Base-by-base conservation (phyloP, 257 asterid species). In the Cruciata laevipes region DNA sequence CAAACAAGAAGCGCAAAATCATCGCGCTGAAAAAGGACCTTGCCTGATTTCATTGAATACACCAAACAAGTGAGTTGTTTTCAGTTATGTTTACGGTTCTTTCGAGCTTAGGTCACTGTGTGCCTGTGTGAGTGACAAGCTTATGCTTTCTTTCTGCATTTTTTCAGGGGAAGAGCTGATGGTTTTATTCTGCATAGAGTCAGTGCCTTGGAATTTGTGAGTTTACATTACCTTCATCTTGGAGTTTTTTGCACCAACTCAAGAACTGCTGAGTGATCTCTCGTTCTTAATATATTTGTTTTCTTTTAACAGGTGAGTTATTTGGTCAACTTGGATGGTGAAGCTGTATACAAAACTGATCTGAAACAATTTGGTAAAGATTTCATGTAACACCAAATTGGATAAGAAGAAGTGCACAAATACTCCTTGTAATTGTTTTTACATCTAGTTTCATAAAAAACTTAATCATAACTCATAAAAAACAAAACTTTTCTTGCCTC, bases 141-240 rank as follows among this genome's bases (percentile, higher is more conserved):
- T 20, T 52, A 20, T 35, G 7, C 40, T 7, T 5, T 64, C 52
- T 38, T 71, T 31, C 16, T 67, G 58, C 37, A 55, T 61, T 38
- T 35, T 27, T 42, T 11, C 79, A 82, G 90, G 69, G 82, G 79
- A 74, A 77, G 35, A 32, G 75, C 57, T 31, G 73, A 69, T 24
- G 87, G 86, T 2, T 81, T 88, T 73, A 79, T 83, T 38, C 89
- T 88, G 42, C 94, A 86, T 69, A 81, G 66, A 27, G 73, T 84
- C 75, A 74, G 76, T 69, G 67, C 87, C 21, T 59, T 81, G 52
- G 94, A 84, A 57, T 81, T 86, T 82, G 93, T 88, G 61, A 75
- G 90, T 74, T 10, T 32, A 56, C 7, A 10, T 53, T 16, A 61
- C 40, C 65, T n/a, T 3, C 51, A 71, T 40, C 14, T 59, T 20